Percentiles rank a stretch among this genome's conserved stretches.
phyloP scores from a whole-genome alignment of 2,329 filamentous ascomycete species.

The Knoxdaviesia capensis region DNA sequence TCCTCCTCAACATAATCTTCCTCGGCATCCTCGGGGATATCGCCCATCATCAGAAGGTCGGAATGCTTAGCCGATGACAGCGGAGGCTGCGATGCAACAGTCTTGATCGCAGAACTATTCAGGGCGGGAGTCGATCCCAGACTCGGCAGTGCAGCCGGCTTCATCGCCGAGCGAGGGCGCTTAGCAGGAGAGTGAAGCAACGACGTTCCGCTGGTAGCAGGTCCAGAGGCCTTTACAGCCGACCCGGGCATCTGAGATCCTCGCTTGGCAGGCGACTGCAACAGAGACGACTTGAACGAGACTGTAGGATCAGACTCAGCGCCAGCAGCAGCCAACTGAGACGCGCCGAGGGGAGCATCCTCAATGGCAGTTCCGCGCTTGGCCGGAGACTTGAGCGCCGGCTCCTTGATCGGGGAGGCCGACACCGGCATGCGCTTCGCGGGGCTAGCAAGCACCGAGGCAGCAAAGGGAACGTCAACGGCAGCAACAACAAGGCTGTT shows the following conservation, averaged over 20 bases:
- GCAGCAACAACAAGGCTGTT: too few species aligned
- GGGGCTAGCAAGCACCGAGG: constrained; percentile 27
- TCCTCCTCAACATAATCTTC: constrained; percentile 4
- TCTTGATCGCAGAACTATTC: constrained; percentile 10
- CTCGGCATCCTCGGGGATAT: constrained; percentile 3
- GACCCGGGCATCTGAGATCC: background rate
- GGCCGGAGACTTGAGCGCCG: constrained; percentile 31
- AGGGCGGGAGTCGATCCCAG: too few species aligned
- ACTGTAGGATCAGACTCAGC: constrained; percentile 1
- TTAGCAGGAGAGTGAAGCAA: constrained; percentile 9
- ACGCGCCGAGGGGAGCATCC: constrained; percentile 1
- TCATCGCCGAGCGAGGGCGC: constrained; percentile 13
- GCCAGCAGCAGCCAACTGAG: constrained; percentile 2
- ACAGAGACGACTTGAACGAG: constrained; percentile 23
- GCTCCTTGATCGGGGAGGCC: constrained; percentile 30
- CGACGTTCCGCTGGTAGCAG: background rate
- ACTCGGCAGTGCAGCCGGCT: constrained; percentile 6
- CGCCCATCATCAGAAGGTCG: constrained; percentile 16
- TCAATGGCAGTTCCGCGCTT: constrained; percentile 26
- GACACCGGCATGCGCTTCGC: constrained; percentile 26
- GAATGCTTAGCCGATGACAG: constrained; percentile 9
- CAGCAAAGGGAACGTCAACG: too few species aligned
- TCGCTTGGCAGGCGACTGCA: constrained; percentile 32
- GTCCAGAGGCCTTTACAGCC: background rate
- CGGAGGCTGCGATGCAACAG: constrained; percentile 13